A percentile compares a stretch with the other conserved stretches of the same genome.
Evolutionary conservation across 805 yeast genomes (phyloP).

Genomic region (Naumovozyma castellii): DNA sequence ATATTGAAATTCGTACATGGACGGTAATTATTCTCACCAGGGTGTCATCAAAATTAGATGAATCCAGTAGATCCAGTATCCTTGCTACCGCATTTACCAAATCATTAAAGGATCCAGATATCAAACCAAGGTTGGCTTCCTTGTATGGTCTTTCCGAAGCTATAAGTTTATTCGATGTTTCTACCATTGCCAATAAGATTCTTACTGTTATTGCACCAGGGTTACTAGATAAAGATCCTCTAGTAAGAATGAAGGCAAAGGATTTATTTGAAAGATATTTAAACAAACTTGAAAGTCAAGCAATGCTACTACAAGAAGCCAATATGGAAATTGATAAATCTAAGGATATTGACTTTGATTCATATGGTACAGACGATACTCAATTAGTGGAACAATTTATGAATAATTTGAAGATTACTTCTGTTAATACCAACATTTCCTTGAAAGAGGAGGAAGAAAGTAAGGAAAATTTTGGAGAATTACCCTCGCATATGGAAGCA

Average conservation of each 20-base stretch:
- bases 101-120: constrained; percentile 69
- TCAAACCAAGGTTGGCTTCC: constrained; percentile 68
- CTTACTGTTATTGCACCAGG: constrained; percentile 81
- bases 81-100: constrained; percentile 80
- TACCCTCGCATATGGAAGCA: neutral
- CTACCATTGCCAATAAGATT: constrained; percentile 68
- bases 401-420: constrained; percentile 9
- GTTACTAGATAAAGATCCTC: constrained; percentile 60
- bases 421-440: neutral
- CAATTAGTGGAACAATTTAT: constrained; percentile 16
- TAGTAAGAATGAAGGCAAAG: constrained; percentile 67
- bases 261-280: constrained; percentile 55
- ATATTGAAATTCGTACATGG: constrained; percentile 24
- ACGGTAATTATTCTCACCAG: constrained; percentile 22
- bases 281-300: constrained; percentile 41
- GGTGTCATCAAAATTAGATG: constrained; percentile 18
- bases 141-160: constrained; percentile 61
- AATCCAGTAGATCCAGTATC: constrained; percentile 49
- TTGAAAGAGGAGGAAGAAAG: neutral
- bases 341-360: constrained; percentile 17
- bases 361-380: constrained; percentile 9
- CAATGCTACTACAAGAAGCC: constrained; percentile 20
- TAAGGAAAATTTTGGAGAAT: neutral
- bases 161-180: constrained; percentile 58
- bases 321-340: constrained; percentile 5